Base-by-base conservation (phyloP, 2,329 filamentous ascomycete genomes). In the Cercospora sojina region DNA sequence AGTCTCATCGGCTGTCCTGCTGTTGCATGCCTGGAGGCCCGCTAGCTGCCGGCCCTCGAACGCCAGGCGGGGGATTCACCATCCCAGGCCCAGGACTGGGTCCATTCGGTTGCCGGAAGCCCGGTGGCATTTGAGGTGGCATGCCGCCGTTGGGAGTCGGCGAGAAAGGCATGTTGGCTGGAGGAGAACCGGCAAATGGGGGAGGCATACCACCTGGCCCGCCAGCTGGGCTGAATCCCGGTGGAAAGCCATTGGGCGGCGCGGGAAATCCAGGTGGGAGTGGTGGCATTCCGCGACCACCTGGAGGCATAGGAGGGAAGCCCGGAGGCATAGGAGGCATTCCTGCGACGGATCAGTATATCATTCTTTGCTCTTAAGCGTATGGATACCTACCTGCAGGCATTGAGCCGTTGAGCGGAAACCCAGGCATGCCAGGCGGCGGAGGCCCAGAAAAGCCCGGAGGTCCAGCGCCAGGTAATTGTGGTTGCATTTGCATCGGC, bases 401-500 rank as follows among this genome's bases (percentile, higher is more conserved):
- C 62, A 71, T 67, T 23, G 62, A 64, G 23, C 65, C 69, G 18
- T 63, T 66, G 18, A 67, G 69, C 49, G 65, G 62, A 27, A 69
- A 68, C 3, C 62, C 67, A 23, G 79, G 78, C 62, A 77, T 74
- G 66, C 76, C 77, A 13, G 75, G 76, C 75, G 69, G 69, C 23
- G 72, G 72, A 57, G 67, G 67, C 12, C 62, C 65, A 51, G 65
- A 67, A 57, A 74, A 69, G 20, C 71, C 72, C 47, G 74, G 74
- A 31, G 72, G 67, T 49, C 68, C 51, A 63, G 64, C 65, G 62
- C 72, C 67, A 58, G 69, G 66, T 92, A 60, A 91, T 93, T 79
- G 96, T 67, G 65, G 65, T 41, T 67, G 65, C 65, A 67, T 64
- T 41, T 67, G 65, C 65, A 67, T 64, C 16, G 97, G 68, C 88